A percentile compares a stretch with the other conserved stretches of the same genome.
Conservation (phyloP, 2,329 filamentous ascomycete species). For the Thelonectria discophora region DNA sequence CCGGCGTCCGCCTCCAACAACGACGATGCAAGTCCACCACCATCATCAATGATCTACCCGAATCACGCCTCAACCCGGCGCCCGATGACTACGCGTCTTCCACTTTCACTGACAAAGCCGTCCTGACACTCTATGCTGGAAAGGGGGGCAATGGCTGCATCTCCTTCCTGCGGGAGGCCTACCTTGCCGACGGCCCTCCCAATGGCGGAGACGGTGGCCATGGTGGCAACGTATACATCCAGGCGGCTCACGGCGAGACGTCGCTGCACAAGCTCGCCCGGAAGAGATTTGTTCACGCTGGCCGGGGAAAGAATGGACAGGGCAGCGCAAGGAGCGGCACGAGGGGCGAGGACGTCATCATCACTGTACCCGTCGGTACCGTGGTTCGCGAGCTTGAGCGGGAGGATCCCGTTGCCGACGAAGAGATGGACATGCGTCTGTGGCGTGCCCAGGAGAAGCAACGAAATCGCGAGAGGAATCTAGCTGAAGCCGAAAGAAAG, state of each 20-base stretch:
- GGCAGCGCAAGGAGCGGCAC: constrained; percentile 78
- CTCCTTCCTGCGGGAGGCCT: constrained; percentile 92
- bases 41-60: constrained; percentile 51
- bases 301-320: constrained; percentile 79
- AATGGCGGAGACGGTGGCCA: constrained; percentile 95
- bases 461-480: constrained; percentile 42
- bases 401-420: constrained; percentile 78
- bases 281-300: constrained; percentile 76
- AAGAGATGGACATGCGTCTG: constrained; percentile 53
- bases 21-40: constrained; percentile 42
- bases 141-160: constrained; percentile 91
- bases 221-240: constrained; percentile 93
- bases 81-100: constrained; percentile 86
- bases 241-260: constrained; percentile 89
- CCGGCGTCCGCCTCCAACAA: constrained; percentile 24
- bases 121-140: constrained; percentile 79
- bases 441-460: constrained; percentile 47
- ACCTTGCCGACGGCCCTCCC: constrained; percentile 84
- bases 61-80: constrained; percentile 77
- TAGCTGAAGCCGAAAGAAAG: constrained; percentile 48
- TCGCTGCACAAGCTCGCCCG: constrained; percentile 91
- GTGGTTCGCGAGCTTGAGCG: constrained; percentile 85
- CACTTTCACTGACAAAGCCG: constrained; percentile 87
- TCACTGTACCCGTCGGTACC: constrained; percentile 92
- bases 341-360: constrained; percentile 84